phyloP scores from a whole-genome alignment of 2,329 filamentous ascomycete genomes.

The Talaromyces sp. region DNA sequence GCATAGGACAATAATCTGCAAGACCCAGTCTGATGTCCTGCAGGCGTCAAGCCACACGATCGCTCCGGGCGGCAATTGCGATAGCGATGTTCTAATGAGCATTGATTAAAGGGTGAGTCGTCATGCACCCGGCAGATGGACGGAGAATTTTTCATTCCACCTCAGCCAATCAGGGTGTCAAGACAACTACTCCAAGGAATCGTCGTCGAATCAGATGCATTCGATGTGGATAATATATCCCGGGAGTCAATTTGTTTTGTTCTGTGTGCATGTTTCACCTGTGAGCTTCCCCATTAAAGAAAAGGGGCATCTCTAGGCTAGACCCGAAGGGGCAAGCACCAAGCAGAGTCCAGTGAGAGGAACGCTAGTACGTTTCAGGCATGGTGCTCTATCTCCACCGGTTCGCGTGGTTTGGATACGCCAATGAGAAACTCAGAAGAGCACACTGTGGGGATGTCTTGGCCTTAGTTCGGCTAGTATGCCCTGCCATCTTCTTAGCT shows the following conservation, averaged over 20 bases:
- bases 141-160: neutral
- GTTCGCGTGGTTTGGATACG: slow-evolving; percentile 4
- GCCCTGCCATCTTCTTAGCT: neutral
- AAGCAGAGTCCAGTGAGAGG: neutral
- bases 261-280: neutral
- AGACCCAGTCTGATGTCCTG: neutral
- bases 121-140: neutral
- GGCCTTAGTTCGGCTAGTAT: neutral
- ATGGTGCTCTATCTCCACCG: neutral
- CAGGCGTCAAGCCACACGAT: slow-evolving; percentile 7
- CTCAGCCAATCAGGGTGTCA: neutral
- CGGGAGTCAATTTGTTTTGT: neutral
- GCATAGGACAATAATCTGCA: neutral
- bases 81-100: neutral
- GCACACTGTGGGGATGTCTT: neutral
- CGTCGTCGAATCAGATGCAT: neutral
- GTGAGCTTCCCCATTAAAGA: neutral
- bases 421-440: neutral
- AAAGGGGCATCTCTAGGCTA: neutral
- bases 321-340: neutral
- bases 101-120: neutral
- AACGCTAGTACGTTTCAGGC: neutral
- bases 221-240: neutral
- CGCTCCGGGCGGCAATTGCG: neutral
- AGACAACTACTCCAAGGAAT: neutral